Percentiles rank a stretch among this genome's conserved stretches.
These are phyloP conservation scores for Wallacemonas sp. DNA, from an alignment of 208 protist species.

Conservation along the genomic window DNA sequence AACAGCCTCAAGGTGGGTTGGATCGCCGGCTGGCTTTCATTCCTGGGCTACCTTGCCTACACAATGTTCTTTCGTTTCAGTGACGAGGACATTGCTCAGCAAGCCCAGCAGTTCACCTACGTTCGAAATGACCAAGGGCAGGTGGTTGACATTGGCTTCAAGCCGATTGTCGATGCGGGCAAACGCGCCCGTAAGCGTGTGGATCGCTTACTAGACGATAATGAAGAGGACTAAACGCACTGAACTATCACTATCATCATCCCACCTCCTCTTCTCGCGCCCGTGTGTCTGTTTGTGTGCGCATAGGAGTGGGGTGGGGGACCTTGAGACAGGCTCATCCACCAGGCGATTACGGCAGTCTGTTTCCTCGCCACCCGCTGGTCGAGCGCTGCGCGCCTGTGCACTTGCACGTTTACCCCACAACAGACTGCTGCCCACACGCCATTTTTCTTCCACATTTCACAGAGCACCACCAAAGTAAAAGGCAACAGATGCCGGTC, in stretches of 20 bases:
- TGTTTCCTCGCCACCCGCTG: too few species aligned
- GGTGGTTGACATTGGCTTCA: constrained; percentile 85
- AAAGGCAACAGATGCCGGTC: too few species aligned
- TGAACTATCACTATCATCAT: too few species aligned
- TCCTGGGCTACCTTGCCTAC: constrained; percentile 58
- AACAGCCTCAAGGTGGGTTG: constrained; percentile 58
- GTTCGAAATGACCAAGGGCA: constrained; percentile 77
- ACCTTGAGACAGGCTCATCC: too few species aligned
- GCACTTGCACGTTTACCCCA: too few species aligned
- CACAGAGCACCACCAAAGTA: too few species aligned
- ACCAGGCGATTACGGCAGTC: too few species aligned
- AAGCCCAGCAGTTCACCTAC: constrained; percentile 81
- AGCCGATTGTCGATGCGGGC: constrained; percentile 73
- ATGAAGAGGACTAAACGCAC: constrained; percentile 34
- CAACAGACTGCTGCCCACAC: too few species aligned
- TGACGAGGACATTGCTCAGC: constrained; percentile 57
- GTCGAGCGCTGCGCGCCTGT: too few species aligned
- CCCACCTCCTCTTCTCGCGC: background rate
- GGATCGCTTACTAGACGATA: constrained; percentile 57
- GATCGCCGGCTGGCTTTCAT: constrained; percentile 50
- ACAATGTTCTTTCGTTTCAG: constrained; percentile 82
- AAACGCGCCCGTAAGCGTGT: constrained; percentile 54
- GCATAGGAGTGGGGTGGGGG: too few species aligned
- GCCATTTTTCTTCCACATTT: too few species aligned
- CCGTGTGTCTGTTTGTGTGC: background rate